A percentile compares a stretch with the other conserved stretches of the same genome.
phyloP scores from a whole-genome alignment of 768 basidiomycete genomes.

The Pulveroboletus ravenelii region DNA sequence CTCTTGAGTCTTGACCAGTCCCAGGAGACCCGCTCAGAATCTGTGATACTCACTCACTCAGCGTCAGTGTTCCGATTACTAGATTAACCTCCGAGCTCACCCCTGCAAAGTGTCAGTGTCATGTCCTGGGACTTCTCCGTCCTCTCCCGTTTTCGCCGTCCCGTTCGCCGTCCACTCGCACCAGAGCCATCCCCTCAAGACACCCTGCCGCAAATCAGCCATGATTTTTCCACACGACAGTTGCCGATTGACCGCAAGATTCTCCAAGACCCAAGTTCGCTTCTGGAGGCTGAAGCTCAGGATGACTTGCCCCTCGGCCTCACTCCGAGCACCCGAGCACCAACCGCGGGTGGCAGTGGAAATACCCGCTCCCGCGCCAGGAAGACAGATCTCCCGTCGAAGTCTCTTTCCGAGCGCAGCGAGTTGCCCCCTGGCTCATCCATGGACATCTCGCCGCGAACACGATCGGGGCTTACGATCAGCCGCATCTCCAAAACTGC shows the following conservation, averaged over 20 bases:
- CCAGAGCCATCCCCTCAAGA: conserved; percentile 11
- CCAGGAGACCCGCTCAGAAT: conserved; percentile 1
- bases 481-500: conserved; percentile 18
- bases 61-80: not conserved
- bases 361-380: conserved; percentile 3
- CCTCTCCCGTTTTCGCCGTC: conserved; percentile 31
- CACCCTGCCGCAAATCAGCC: not conserved
- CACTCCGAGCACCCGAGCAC: conserved; percentile 27
- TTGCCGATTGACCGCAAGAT: conserved; percentile 25
- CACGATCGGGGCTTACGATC: conserved; percentile 9
- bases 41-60: not conserved
- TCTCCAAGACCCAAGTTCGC: conserved; percentile 29
- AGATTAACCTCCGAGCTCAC: not conserved
- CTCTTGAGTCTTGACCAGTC: not conserved
- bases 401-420: not conserved
- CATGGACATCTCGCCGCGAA: conserved; percentile 11
- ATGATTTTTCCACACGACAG: not conserved
- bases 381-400: not conserved
- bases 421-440: conserved; percentile 1
- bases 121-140: conserved; percentile 29
- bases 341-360: conserved; percentile 6
- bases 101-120: conserved; percentile 4
- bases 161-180: conserved; percentile 20
- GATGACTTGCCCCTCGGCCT: conserved; percentile 18
- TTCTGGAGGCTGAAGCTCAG: conserved; percentile 16